Conservation (phyloP, 768 basidiomycete genomes). For the Leccinum boreale region DNA sequence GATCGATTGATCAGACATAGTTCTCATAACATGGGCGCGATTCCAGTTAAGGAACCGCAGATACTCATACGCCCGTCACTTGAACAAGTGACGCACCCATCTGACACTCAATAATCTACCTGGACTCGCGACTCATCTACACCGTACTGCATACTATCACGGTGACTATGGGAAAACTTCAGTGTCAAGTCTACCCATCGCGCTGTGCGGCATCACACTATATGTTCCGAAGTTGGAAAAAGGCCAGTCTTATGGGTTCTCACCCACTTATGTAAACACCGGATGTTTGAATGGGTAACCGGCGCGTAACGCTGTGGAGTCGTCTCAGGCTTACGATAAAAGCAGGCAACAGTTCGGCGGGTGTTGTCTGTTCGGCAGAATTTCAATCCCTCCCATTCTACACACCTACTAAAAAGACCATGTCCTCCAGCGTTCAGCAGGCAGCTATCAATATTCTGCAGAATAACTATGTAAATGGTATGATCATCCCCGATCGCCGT, state of each 20-base stretch:
- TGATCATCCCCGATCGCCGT: neutral
- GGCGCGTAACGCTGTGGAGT: too few species aligned
- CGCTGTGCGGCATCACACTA: neutral
- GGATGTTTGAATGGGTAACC: neutral
- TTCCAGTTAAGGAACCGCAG: neutral
- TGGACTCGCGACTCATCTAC: neutral
- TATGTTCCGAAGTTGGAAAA: neutral
- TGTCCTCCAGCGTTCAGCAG: neutral
- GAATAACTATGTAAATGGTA: neutral
- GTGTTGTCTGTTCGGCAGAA: neutral
- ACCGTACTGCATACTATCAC: neutral
- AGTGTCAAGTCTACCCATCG: neutral
- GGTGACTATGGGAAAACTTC: neutral
- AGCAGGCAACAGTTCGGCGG: neutral
- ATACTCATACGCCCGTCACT: conserved; percentile 1
- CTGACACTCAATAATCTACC: neutral
- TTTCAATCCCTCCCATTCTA: neutral
- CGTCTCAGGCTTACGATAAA: neutral
- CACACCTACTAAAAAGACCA: neutral
- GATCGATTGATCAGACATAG: neutral
- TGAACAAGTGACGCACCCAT: neutral
- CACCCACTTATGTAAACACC: neutral
- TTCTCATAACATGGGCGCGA: neutral
- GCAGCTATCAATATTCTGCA: neutral
- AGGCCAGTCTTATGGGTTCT: neutral